A percentile compares a stretch with the other conserved stretches of the same genome.
phyloP scores from a whole-genome alignment of 169 alveolate genomes.

The Plasmodium gaboni region DNA sequence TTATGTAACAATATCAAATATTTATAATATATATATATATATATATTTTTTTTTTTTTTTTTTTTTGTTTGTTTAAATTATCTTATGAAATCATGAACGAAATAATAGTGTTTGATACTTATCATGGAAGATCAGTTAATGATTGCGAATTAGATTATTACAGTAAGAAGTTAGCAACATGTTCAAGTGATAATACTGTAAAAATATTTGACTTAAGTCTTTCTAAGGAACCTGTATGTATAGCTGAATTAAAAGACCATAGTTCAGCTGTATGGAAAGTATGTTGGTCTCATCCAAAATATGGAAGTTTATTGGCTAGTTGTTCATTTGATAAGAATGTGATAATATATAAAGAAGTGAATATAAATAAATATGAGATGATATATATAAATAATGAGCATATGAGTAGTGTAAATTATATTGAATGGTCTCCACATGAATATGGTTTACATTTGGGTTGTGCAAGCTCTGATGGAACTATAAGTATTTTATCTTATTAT shows the following conservation, averaged over 20 bases:
- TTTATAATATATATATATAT: slow-evolving; percentile 6
- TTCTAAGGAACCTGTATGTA: slow-evolving; percentile 78
- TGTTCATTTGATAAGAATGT: slow-evolving; percentile 92
- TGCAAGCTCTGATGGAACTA: slow-evolving; percentile 85
- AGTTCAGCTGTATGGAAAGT: slow-evolving; percentile 91
- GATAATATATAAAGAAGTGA: slow-evolving; percentile 87
- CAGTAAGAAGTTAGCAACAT: slow-evolving; percentile 90
- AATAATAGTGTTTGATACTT: slow-evolving; percentile 80
- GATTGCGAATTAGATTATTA: slow-evolving; percentile 90
- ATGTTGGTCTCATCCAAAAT: slow-evolving; percentile 94
- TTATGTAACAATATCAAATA: not conserved
- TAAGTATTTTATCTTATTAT: slow-evolving; percentile 78
- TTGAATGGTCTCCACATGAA: slow-evolving; percentile 90
- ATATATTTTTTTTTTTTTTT: not conserved
- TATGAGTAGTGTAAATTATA: slow-evolving; percentile 84
- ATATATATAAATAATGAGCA: slow-evolving; percentile 83
- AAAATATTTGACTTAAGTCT: slow-evolving; percentile 83
- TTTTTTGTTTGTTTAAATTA: not conserved
- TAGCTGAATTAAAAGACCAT: slow-evolving; percentile 83
- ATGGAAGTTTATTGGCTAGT: slow-evolving; percentile 89
- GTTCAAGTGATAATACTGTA: slow-evolving; percentile 88
- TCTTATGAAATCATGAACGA: slow-evolving; percentile 75
- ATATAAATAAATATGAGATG: slow-evolving; percentile 79
- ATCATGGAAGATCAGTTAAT: slow-evolving; percentile 82
- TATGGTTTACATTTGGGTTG: slow-evolving; percentile 88